A percentile compares a stretch with the other conserved stretches of the same genome.
phyloP scores from a whole-genome alignment of 2,329 filamentous ascomycete species.

The Hymenoscyphus fraxineus region DNA sequence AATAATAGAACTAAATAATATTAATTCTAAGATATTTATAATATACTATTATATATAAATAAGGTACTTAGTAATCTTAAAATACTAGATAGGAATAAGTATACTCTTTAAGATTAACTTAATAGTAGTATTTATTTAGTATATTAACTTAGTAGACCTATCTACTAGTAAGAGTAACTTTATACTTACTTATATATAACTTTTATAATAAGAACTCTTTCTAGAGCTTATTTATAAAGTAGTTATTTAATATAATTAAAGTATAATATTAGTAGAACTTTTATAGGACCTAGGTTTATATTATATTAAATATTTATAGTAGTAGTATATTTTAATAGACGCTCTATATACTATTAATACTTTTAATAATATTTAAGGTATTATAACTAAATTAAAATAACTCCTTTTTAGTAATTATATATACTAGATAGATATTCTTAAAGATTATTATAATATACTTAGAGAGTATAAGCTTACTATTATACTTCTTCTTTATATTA shows the following conservation, averaged over 20 bases:
- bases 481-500: not conserved
- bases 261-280: not conserved
- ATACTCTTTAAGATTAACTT: not conserved
- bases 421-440: not conserved
- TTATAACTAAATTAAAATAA: not conserved
- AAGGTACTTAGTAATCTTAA: not conserved
- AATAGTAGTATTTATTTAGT: not conserved
- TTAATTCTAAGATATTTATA: not conserved
- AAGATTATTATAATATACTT: not conserved
- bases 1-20: not conserved
- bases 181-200: not conserved
- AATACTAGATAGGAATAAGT: not conserved
- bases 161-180: not conserved
- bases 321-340: not conserved
- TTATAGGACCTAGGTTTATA: not conserved
- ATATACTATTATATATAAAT: not conserved
- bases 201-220: not conserved
- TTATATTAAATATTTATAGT: not conserved
- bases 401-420: not conserved
- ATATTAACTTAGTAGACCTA: not conserved
- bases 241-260: not conserved
- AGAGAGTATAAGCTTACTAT: not conserved
- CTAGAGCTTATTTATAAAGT: not conserved
- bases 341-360: not conserved
- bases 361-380: not conserved